These are phyloP conservation scores for Westerdykella ornata DNA, from an alignment of 2,329 filamentous ascomycete species.

Conservation along the genomic window DNA sequence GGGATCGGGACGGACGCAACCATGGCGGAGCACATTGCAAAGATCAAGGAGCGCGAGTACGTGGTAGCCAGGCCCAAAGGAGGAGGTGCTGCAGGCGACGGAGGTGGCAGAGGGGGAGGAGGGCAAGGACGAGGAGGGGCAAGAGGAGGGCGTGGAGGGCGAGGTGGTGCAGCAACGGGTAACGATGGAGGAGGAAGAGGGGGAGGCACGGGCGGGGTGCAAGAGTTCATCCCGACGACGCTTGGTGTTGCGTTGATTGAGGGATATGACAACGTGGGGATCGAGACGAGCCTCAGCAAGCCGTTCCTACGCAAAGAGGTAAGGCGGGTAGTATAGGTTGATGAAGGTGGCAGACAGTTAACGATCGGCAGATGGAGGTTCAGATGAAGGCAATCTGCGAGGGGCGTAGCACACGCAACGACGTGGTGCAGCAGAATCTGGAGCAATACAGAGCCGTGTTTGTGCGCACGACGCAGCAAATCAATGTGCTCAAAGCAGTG, in stretches of 20 bases:
- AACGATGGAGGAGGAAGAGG: constrained; percentile 18
- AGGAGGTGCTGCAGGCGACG: constrained; percentile 33
- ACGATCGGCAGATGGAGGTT: constrained; percentile 63
- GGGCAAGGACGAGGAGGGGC: constrained; percentile 41
- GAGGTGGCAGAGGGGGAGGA: constrained; percentile 34
- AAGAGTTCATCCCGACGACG: constrained; percentile 88
- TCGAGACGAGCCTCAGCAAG: constrained; percentile 88
- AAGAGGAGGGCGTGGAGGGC: constrained; percentile 39
- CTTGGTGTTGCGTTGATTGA: constrained; percentile 87
- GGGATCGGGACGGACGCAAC: constrained; percentile 97
- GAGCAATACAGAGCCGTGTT: constrained; percentile 84
- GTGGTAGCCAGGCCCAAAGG: constrained; percentile 58
- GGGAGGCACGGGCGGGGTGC: constrained; percentile 47
- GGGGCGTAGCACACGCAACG: constrained; percentile 65
- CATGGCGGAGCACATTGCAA: constrained; percentile 97
- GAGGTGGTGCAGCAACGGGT: constrained; percentile 39
- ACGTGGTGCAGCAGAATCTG: constrained; percentile 75
- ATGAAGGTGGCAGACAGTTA: constrained; percentile 7
- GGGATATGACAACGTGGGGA: constrained; percentile 89
- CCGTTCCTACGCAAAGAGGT: constrained; percentile 88
- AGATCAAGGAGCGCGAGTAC: constrained; percentile 86
- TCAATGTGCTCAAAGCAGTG: constrained; percentile 55
- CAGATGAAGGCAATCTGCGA: constrained; percentile 97
- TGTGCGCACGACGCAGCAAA: constrained; percentile 68
- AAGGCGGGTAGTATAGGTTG: constrained; percentile 13